Evolutionary conservation across 305 asterid genomes (phyloP), one percentile per base, ranked within the genome.

Genomic region (Petunia hybrid): DNA sequence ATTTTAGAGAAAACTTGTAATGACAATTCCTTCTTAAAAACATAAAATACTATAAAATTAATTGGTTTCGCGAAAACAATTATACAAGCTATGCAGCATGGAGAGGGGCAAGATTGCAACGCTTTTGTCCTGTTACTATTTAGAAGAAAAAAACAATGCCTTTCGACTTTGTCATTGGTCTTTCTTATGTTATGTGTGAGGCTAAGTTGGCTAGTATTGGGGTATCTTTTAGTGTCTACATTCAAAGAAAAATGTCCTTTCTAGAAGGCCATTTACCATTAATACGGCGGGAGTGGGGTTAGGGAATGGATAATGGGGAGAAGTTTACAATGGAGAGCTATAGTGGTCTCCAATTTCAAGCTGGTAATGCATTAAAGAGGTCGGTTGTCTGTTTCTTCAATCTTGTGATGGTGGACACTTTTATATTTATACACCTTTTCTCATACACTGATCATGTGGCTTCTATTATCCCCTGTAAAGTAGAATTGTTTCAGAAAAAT

Each of bases 391-490:
- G 56, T 65, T 75, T 36, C 57, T 22, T 22, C 31, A 22, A 22
- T 22, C 31, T 79, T 75, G 39, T 61, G 64, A 8, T n/a, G 59
- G 40, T 55, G 61, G 8, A 3, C n/a, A 6, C 43, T 62, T 9
- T 4, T 68, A 2, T 2, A 0, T n/a, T 43, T 9, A 41, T 10
- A 8, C 9, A 5, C 14, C 45, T 2, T 61, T n/a, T 1, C 12
- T 64, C 74, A 46, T 43, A 59, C 31, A 9, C 62, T 22, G 22
- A 5, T 4, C 31, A 22, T 51, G 66, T 38, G 65, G 43, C n/a
- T 65, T 74, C 8, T 40, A 92, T 91, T 91, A 93, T 85, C 79
- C 16, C 35, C 78, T 22, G 31, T 48, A 51, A 10, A 51, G 57
- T 51, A 51, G 57, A 51, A 10, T 14, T 8, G 14, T 9, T n/a